These are phyloP conservation scores for Syncephalastrum racemosum DNA, from an alignment of 371 early-diverging fungal genomes.

Conservation along the genomic window DNA sequence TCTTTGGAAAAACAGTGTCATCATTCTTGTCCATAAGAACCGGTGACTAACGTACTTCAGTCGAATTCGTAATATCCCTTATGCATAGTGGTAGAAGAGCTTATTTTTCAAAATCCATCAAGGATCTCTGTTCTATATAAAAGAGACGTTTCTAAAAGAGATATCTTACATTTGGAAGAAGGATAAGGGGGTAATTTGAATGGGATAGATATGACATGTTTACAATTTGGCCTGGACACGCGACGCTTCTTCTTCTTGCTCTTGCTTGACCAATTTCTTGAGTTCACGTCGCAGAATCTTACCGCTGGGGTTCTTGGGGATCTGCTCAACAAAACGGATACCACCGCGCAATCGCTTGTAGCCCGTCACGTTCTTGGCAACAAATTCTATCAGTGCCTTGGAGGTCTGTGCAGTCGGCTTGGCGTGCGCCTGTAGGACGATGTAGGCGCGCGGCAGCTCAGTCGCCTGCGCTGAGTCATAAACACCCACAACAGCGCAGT, in stretches of 20 bases:
- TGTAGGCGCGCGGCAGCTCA: constrained; percentile 77
- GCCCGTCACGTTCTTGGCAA: constrained; percentile 61
- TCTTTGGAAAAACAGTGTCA: too few species aligned
- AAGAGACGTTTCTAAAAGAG: too few species aligned
- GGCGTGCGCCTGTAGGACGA: constrained; percentile 52
- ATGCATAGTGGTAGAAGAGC: too few species aligned
- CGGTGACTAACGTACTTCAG: too few species aligned
- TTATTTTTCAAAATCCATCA: too few species aligned
- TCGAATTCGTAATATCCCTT: too few species aligned
- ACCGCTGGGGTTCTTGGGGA: constrained; percentile 79
- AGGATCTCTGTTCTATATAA: too few species aligned
- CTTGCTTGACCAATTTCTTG: constrained; percentile 35
- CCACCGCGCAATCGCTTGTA: constrained; percentile 85
- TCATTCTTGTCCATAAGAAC: too few species aligned
- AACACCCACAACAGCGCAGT: constrained; percentile 74
- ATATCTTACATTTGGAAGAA: too few species aligned
- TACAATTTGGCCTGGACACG: constrained; percentile 11
- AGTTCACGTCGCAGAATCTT: constrained; percentile 75
- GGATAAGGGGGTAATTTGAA: too few species aligned
- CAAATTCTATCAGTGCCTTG: constrained; percentile 41
- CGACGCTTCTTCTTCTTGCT: constrained; percentile 18
- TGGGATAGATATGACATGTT: constrained; percentile 4
- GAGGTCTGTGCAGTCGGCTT: constrained; percentile 22
- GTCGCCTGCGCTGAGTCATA: constrained; percentile 58
- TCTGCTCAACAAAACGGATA: constrained; percentile 60